Evolutionary conservation across 2,329 filamentous ascomycete species (phyloP).

Genomic region (Phaeomoniella chlamydospora): DNA sequence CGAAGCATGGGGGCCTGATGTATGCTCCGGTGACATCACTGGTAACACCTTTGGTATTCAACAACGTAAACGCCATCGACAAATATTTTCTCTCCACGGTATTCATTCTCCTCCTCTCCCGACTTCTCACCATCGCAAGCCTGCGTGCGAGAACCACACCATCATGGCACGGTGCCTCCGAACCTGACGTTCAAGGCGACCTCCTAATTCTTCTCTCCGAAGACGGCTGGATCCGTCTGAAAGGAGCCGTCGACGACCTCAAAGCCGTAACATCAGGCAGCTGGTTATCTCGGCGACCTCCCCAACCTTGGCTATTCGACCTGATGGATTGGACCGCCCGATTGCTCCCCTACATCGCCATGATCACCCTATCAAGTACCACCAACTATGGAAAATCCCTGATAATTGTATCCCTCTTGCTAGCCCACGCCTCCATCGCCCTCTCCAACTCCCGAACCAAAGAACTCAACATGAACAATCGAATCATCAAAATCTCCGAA

Average conservation of each 20-base stretch:
- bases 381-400: conserved; percentile 36
- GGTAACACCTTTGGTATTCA: not conserved
- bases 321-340: conserved; percentile 40
- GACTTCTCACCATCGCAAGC: conserved; percentile 40
- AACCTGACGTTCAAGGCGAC: conserved; percentile 25
- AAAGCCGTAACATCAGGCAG: conserved; percentile 43
- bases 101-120: conserved; percentile 35
- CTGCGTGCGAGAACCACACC: conserved; percentile 34
- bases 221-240: conserved; percentile 37
- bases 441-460: conserved; percentile 37
- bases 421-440: conserved; percentile 38
- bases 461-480: conserved; percentile 36
- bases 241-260: conserved; percentile 40
- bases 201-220: conserved; percentile 39
- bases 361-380: conserved; percentile 40
- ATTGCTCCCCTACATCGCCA: conserved; percentile 43
- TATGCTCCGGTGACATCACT: conserved; percentile 5
- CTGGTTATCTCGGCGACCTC: conserved; percentile 43
- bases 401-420: conserved; percentile 35
- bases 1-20: conserved; percentile 1
- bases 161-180: conserved; percentile 20
- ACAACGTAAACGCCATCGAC: conserved; percentile 5
- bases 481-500: conserved; percentile 19
- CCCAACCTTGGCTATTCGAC: conserved; percentile 35
- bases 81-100: conserved; percentile 35